These are phyloP conservation scores for Agastache rugosa DNA, from an alignment of 257 asterid genomes.

Conservation along the genomic window DNA sequence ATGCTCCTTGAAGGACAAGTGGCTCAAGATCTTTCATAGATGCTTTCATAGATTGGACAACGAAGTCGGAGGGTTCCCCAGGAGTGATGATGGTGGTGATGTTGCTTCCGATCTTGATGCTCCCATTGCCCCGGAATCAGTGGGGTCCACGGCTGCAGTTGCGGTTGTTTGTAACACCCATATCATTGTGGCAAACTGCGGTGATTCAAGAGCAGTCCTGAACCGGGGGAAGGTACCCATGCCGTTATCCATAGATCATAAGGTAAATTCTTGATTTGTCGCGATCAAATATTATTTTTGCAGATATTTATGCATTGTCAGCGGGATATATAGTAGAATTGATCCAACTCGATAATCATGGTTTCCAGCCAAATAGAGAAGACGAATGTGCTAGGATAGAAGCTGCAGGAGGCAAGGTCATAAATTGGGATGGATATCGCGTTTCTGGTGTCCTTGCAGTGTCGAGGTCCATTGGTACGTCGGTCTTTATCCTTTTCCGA, in stretches of 20 bases:
- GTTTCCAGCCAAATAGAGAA: slow-evolving; percentile 55
- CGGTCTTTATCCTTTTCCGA: neutral
- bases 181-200: slow-evolving; percentile 88
- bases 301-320: neutral
- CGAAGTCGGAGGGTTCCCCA: slow-evolving; percentile 69
- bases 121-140: slow-evolving; percentile 82
- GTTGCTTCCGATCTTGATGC: slow-evolving; percentile 26
- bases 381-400: slow-evolving; percentile 59
- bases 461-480: slow-evolving; percentile 57
- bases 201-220: slow-evolving; percentile 91
- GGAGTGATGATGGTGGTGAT: slow-evolving; percentile 35
- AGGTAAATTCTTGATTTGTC: slow-evolving; percentile 48
- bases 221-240: slow-evolving; percentile 68
- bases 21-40: slow-evolving; percentile 62
- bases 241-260: slow-evolving; percentile 79
- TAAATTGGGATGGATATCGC: slow-evolving; percentile 57
- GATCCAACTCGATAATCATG: neutral
- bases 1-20: slow-evolving; percentile 54
- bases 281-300: neutral
- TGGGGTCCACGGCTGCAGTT: slow-evolving; percentile 93
- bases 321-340: neutral
- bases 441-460: slow-evolving; percentile 59
- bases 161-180: slow-evolving; percentile 69
- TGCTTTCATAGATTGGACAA: slow-evolving; percentile 79
- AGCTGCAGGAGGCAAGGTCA: slow-evolving; percentile 56